Base-by-base conservation (phyloP, 1,139 yeast genomes). In the Saccharomycopsis crataegensis region DNA sequence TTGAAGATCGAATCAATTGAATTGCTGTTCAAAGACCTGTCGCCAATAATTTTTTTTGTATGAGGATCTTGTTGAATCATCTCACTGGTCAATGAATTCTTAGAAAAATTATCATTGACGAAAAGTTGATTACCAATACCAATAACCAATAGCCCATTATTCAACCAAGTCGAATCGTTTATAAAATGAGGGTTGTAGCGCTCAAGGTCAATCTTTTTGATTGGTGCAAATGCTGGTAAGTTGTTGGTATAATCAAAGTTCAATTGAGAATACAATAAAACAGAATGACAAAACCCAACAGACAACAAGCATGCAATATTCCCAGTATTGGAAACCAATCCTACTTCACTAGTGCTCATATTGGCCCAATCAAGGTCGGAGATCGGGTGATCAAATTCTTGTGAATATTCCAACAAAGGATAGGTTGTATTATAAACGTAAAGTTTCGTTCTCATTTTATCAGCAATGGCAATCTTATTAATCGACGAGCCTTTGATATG, bases 41-140 rank as follows among this genome's bases (percentile, higher is more conserved):
- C 55, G 28, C 58, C 59, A 44, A 56, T 55, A 6, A 69, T 67
- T 51, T 70, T 68, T 47, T 71, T 68, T 1, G 83, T 77, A 40
- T 75, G 70, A 31, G 69, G 69, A 62, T 56, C 58, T n/a, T 49
- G 33, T 8, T 31, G 12, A 8, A 56, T 80, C 84, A 49, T 71
- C 71, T 1, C 76, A 74, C 17, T 77, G 69, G 69, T 88, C 83
- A 54, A 88, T 70, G 54, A 76, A 74, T 61, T 34, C 11, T 31
- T 32, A 7, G 57, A 36, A 17, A 43, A 43, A 45, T 85, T 82
- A 64, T 89, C 96, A 58, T 86, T 88, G 51, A 90, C 77, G 62
- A 86, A 89, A 50, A 91, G 76, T 65, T 90, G 97, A 65, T 91
- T 91, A 0, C 98, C 97, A 22, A 94, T 77, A 5, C 94, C 97